Percentiles rank a stretch among this genome's conserved stretches.
Evolutionary conservation across 352 stramenopile species (phyloP).

Genomic region (Phytophthora ohioensis): DNA sequence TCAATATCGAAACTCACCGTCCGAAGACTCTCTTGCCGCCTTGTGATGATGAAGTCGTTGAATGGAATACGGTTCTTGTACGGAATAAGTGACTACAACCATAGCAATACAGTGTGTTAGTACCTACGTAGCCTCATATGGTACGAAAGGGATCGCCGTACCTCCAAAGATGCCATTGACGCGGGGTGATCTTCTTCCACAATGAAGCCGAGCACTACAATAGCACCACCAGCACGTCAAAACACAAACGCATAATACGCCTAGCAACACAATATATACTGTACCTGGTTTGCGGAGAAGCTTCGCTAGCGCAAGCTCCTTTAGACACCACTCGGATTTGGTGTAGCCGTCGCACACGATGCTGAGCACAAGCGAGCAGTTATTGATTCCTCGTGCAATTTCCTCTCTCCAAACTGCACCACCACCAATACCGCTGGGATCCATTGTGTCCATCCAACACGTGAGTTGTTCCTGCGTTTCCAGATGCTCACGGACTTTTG

Average conservation of each 20-base stretch:
- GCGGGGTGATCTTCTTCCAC: slow-evolving; percentile 55
- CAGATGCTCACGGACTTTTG: slow-evolving; percentile 67
- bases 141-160: slow-evolving; percentile 4
- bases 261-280: neutral
- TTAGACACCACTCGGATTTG: slow-evolving; percentile 83
- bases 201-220: slow-evolving; percentile 58
- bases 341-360: slow-evolving; percentile 79
- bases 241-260: slow-evolving; percentile 23
- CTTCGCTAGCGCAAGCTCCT: slow-evolving; percentile 83
- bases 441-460: slow-evolving; percentile 89
- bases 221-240: neutral
- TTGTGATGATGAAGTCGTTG: slow-evolving; percentile 56
- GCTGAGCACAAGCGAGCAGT: slow-evolving; percentile 77
- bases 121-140: neutral
- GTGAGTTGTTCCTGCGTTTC: slow-evolving; percentile 68
- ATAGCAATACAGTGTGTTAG: slow-evolving; percentile 4
- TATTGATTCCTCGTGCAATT: slow-evolving; percentile 79
- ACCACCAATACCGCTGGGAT: slow-evolving; percentile 78
- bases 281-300: slow-evolving; percentile 72
- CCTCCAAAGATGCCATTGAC: slow-evolving; percentile 45
- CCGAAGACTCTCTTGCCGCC: slow-evolving; percentile 40
- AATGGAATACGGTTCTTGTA: slow-evolving; percentile 59
- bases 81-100: slow-evolving; percentile 50
- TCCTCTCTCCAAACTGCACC: slow-evolving; percentile 84
- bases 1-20: slow-evolving; percentile 67